Conservation (phyloP, 148 eudicot species). For the Bassia scoparia region DNA sequence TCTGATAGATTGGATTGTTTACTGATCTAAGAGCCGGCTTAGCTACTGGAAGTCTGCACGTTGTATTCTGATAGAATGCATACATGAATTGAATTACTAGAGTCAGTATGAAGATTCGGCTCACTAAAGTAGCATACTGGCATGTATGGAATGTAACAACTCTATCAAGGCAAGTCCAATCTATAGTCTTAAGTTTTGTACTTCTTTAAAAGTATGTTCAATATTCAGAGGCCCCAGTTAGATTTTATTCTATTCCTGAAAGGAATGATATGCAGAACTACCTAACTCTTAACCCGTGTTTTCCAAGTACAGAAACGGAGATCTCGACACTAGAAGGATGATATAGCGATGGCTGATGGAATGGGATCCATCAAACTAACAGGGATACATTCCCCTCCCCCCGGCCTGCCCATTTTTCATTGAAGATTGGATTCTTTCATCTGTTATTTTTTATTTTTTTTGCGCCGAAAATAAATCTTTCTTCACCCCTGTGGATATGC, state of each 20-base stretch:
- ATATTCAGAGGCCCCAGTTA: constrained; percentile 14
- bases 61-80: neutral
- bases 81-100: neutral
- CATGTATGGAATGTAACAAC: constrained; percentile 25
- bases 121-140: neutral
- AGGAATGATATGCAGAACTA: constrained; percentile 6
- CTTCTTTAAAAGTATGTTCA: constrained; percentile 5
- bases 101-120: constrained; percentile 19
- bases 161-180: neutral
- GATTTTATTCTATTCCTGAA: constrained; percentile 30
- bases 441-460: neutral
- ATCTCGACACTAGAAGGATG: neutral
- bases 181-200: neutral
- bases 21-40: neutral
- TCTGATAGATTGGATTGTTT: neutral
- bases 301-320: constrained; percentile 20
- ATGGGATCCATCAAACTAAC: neutral
- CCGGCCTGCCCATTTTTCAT: neutral
- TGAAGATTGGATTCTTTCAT: constrained; percentile 9
- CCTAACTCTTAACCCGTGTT: neutral
- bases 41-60: neutral
- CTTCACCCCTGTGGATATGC: constrained; percentile 8
- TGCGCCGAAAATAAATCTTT: neutral
- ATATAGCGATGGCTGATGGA: neutral
- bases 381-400: neutral